Evolutionary conservation across 2,329 filamentous ascomycete genomes (phyloP).

Genomic region (Diaporthe citrichinensis): DNA sequence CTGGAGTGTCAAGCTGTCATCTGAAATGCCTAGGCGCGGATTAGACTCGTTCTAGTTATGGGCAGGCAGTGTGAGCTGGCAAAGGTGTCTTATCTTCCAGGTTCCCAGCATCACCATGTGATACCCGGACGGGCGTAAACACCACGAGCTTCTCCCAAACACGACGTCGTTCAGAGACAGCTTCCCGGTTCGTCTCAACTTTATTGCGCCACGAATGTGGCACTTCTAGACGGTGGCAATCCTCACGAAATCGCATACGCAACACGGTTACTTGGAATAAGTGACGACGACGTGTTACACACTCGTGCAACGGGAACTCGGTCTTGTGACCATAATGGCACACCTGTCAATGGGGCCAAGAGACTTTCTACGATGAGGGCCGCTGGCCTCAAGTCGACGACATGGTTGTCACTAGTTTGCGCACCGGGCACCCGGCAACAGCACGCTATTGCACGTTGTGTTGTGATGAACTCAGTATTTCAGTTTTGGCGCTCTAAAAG

Average conservation of each 20-base stretch:
- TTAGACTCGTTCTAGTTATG: not conserved
- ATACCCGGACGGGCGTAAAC: not conserved
- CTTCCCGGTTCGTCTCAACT: not conserved
- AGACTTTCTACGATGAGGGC: not conserved
- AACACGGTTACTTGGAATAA: not conserved
- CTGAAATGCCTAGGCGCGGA: not conserved
- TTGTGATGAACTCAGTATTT: not conserved
- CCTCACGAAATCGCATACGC: not conserved
- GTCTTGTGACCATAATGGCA: not conserved
- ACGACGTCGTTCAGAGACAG: not conserved
- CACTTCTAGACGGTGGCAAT: not conserved
- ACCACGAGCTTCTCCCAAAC: not conserved
- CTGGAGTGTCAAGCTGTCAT: constrained; percentile 20
- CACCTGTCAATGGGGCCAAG: not conserved
- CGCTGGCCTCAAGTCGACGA: not conserved
- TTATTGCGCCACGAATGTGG: not conserved
- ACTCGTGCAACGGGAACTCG: not conserved
- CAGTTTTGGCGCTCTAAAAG: not conserved
- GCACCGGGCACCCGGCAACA: not conserved
- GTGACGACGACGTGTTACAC: not conserved
- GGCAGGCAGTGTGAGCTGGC: constrained; percentile 2
- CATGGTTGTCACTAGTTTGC: not conserved
- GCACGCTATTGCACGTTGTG: not conserved
- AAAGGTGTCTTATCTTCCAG: not conserved
- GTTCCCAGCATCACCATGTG: not conserved